Conservation (phyloP, 805 yeast species). For the Pichia phayaonensis region DNA sequence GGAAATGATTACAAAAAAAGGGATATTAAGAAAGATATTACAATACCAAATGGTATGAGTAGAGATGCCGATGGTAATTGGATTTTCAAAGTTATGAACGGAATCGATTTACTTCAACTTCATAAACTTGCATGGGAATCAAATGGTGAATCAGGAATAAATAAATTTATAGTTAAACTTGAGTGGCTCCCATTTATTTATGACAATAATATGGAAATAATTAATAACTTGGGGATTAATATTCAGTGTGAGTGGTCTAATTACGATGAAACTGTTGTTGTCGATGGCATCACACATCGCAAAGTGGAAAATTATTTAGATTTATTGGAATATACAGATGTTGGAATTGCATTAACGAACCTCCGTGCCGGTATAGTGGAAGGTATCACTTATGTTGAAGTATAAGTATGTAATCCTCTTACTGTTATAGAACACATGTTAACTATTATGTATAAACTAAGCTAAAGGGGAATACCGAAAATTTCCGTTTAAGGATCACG, state of each 20-base stretch:
- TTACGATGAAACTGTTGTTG: constrained; percentile 38
- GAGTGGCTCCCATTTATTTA: constrained; percentile 70
- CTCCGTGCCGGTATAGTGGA: constrained; percentile 60
- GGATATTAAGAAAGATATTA: constrained; percentile 1
- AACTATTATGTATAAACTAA: neutral
- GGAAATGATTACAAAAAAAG: constrained; percentile 6
- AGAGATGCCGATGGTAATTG: constrained; percentile 28
- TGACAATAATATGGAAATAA: constrained; percentile 31
- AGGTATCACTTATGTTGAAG: constrained; percentile 25
- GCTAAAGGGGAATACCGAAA: neutral
- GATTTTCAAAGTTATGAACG: constrained; percentile 45
- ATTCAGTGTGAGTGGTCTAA: constrained; percentile 79
- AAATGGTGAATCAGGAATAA: neutral
- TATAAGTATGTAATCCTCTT: neutral
- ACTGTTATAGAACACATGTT: neutral
- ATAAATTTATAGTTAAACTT: constrained; percentile 48
- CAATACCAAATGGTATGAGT: constrained; percentile 40
- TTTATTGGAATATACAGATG: constrained; percentile 58
- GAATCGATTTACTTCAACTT: constrained; percentile 57
- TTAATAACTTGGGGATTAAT: constrained; percentile 39
- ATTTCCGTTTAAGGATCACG: neutral
- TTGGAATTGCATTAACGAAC: constrained; percentile 58
- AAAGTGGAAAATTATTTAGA: constrained; percentile 69
- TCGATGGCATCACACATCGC: constrained; percentile 28
- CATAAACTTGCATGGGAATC: constrained; percentile 57